A percentile compares a stretch with the other conserved stretches of the same genome.
Conservation (phyloP, 1,284 basidiomycete genomes). For the Malassezia brasiliensis region DNA sequence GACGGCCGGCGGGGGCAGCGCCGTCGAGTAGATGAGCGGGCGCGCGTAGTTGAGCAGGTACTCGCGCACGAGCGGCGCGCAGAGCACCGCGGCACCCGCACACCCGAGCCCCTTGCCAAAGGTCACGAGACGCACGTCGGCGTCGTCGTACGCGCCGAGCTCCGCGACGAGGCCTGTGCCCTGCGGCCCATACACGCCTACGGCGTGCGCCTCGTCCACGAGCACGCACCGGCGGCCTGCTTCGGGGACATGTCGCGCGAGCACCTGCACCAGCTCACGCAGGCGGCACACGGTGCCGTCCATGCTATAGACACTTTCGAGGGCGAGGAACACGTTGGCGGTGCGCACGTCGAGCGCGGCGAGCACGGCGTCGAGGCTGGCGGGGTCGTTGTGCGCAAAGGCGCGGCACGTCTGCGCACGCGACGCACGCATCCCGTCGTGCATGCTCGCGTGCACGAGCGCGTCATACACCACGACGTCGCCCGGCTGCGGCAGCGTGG, state of each 20-base stretch:
- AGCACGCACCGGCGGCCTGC: slow-evolving; percentile 47
- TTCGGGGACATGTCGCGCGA: slow-evolving; percentile 57
- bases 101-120: slow-evolving; percentile 44
- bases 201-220: slow-evolving; percentile 71
- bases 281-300: slow-evolving; percentile 82
- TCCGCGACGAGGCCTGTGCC: slow-evolving; percentile 29
- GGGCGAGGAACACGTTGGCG: slow-evolving; percentile 55
- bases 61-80: slow-evolving; percentile 61
- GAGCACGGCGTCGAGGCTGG: not conserved
- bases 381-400: slow-evolving; percentile 68
- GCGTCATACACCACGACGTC: slow-evolving; percentile 78
- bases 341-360: not conserved
- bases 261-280: slow-evolving; percentile 56
- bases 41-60: slow-evolving; percentile 89
- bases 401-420: slow-evolving; percentile 52
- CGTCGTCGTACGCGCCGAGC: slow-evolving; percentile 18
- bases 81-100: slow-evolving; percentile 62
- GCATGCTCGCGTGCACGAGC: slow-evolving; percentile 81
- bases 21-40: slow-evolving; percentile 59
- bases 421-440: slow-evolving; percentile 72
- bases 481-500: slow-evolving; percentile 65
- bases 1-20: slow-evolving; percentile 7
- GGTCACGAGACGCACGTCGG: slow-evolving; percentile 35
- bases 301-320: slow-evolving; percentile 89
- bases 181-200: slow-evolving; percentile 59